Percentiles rank a stretch among this genome's conserved stretches.
Conservation (phyloP, 805 yeast genomes). For the Yarrowia sp. region DNA sequence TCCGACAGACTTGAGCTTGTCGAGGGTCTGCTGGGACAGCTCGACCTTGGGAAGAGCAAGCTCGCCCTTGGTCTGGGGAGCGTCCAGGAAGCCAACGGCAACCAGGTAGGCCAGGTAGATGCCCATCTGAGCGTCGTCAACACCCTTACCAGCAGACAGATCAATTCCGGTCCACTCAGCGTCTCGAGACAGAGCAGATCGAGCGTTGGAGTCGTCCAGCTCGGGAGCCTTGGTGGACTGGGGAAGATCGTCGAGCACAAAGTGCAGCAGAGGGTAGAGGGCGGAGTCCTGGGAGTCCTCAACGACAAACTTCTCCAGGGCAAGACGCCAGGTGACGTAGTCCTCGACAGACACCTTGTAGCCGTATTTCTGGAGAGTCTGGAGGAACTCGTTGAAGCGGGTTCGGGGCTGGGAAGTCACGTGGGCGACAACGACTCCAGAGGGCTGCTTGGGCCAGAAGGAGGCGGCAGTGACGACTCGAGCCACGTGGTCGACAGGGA, state of each 20-base stretch:
- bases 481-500: slow-evolving; percentile 98
- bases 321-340: slow-evolving; percentile 79
- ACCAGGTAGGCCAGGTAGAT: slow-evolving; percentile 80
- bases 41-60: slow-evolving; percentile 62
- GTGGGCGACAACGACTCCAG: slow-evolving; percentile 76
- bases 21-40: slow-evolving; percentile 54
- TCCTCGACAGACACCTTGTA: slow-evolving; percentile 67
- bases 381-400: slow-evolving; percentile 75
- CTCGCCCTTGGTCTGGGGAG: slow-evolving; percentile 58
- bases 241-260: slow-evolving; percentile 91
- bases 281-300: slow-evolving; percentile 82
- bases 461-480: slow-evolving; percentile 85
- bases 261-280: slow-evolving; percentile 88
- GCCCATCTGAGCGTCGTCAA: slow-evolving; percentile 70
- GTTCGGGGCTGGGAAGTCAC: slow-evolving; percentile 98
- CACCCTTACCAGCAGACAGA: slow-evolving; percentile 73
- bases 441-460: slow-evolving; percentile 68
- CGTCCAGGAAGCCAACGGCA: slow-evolving; percentile 78
- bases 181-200: slow-evolving; percentile 69
- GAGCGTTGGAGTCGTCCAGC: slow-evolving; percentile 85
- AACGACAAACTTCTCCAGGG: slow-evolving; percentile 78
- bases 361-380: slow-evolving; percentile 71
- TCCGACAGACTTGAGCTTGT: slow-evolving; percentile 50
- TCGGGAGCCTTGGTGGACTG: slow-evolving; percentile 94
- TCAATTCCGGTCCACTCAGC: slow-evolving; percentile 69